Percentiles rank a stretch among this genome's conserved stretches.
These are phyloP conservation scores for Amanita pseudoporphyria DNA, from an alignment of 768 basidiomycete species.

Conservation along the genomic window DNA sequence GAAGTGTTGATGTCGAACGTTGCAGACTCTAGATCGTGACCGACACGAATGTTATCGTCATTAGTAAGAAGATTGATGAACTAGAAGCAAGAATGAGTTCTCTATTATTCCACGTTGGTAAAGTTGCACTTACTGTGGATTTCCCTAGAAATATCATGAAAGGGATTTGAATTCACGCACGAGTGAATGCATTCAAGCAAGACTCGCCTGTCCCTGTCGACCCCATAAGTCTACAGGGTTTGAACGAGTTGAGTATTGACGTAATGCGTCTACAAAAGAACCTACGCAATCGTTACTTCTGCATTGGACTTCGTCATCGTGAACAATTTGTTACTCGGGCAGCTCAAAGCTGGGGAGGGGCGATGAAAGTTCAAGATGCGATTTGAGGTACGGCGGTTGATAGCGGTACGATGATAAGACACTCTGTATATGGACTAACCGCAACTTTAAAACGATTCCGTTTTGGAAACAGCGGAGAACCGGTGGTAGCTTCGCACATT, in stretches of 20 bases:
- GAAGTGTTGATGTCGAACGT: slow-evolving; percentile 20
- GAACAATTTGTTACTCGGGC: too few relatives aligned
- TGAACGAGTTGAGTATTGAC: neutral
- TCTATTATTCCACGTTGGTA: neutral
- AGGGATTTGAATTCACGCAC: neutral
- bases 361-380: too few relatives aligned
- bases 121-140: neutral
- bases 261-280: neutral
- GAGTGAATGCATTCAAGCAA: neutral
- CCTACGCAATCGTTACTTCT: neutral
- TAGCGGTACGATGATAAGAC: too few relatives aligned
- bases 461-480: too few relatives aligned
- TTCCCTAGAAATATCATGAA: neutral
- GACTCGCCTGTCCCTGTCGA: neutral
- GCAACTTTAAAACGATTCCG: too few relatives aligned
- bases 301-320: too few relatives aligned
- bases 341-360: too few relatives aligned
- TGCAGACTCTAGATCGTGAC: slow-evolving; percentile 25
- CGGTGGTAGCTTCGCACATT: too few relatives aligned
- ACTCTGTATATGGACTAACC: too few relatives aligned
- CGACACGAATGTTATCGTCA: slow-evolving; percentile 23
- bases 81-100: slow-evolving; percentile 14
- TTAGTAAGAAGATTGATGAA: slow-evolving; percentile 31
- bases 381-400: too few relatives aligned
- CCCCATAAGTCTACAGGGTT: neutral